A percentile compares a stretch with the other conserved stretches of the same genome.
phyloP scores from a whole-genome alignment of 2,329 filamentous ascomycete genomes.

The Botrytis elliptica region DNA sequence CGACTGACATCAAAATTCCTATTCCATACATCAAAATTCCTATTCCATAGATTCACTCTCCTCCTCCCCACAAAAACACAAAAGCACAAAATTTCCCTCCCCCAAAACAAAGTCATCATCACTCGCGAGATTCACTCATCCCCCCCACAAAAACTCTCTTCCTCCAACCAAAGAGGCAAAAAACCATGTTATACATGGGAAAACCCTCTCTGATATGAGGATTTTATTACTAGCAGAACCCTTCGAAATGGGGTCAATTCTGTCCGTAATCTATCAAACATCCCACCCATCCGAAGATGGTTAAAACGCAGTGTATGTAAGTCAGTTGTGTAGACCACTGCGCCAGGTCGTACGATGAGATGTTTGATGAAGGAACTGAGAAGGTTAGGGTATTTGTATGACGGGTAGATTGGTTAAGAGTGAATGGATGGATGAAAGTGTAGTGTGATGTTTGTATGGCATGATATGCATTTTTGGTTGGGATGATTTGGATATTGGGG shows the following conservation, averaged over 20 bases:
- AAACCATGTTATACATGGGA: not conserved
- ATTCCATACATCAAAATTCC: not conserved
- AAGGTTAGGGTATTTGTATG: not conserved
- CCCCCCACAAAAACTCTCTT: not conserved
- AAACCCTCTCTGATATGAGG: not conserved
- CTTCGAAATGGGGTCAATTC: not conserved
- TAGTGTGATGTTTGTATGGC: not conserved
- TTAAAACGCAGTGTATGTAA: not conserved
- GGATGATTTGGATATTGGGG: not conserved
- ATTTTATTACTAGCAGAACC: constrained; percentile 13
- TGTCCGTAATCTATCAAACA: not conserved
- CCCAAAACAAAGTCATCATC: not conserved
- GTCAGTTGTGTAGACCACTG: not conserved
- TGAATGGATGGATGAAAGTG: not conserved
- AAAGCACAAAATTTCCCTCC: too few relatives aligned
- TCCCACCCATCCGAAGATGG: not conserved
- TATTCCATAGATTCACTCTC: not conserved
- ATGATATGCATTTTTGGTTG: not conserved
- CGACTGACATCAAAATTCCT: not conserved
- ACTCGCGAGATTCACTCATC: not conserved
- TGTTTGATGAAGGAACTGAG: not conserved
- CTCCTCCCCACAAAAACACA: not conserved
- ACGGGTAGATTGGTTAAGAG: not conserved
- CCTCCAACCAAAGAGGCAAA: not conserved
- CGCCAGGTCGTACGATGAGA: constrained; percentile 3